Percentiles rank a stretch among this genome's conserved stretches.
These are phyloP conservation scores for Penicillium sp. DNA, from an alignment of 2,329 filamentous ascomycete genomes.

Conservation along the genomic window DNA sequence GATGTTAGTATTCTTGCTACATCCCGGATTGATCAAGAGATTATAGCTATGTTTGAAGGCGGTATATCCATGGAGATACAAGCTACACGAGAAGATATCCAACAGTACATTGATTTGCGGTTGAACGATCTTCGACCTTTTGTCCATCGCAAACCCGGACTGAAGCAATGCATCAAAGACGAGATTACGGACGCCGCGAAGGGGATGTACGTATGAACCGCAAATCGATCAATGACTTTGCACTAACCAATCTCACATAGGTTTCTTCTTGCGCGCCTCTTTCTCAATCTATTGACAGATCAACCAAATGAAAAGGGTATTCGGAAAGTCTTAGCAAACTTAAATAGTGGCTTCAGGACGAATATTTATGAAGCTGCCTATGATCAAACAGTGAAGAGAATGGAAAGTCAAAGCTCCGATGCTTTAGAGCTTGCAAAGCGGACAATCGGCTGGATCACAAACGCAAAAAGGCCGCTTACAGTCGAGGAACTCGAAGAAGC, in stretches of 20 bases:
- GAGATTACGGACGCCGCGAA: conserved; percentile 31
- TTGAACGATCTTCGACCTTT: conserved; percentile 12
- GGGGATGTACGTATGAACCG: conserved; percentile 32
- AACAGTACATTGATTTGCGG: conserved; percentile 7
- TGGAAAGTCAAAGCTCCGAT: conserved; percentile 43
- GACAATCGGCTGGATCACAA: conserved; percentile 48
- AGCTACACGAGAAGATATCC: conserved; percentile 38
- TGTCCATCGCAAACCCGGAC: conserved; percentile 12
- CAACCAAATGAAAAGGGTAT: conserved; percentile 12
- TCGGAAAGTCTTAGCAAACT: conserved; percentile 4
- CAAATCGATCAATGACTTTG: too few species aligned
- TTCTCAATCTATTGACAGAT: conserved; percentile 10
- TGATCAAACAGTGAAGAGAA: conserved; percentile 47
- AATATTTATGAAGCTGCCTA: conserved; percentile 48
- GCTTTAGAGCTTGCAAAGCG: conserved; percentile 43
- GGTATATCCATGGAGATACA: conserved; percentile 34
- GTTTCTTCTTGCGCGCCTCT: conserved; percentile 30
- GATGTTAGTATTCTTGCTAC: conserved; percentile 37
- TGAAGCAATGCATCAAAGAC: conserved; percentile 29
- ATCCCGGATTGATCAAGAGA: conserved; percentile 36
- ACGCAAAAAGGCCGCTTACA: conserved; percentile 39
- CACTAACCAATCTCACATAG: too few species aligned
- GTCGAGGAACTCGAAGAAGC: conserved; percentile 48
- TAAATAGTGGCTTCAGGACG: background rate
- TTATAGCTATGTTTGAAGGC: conserved; percentile 25